Base-by-base conservation (phyloP, 2,329 filamentous ascomycete species). In the Juglanconis oblonga region DNA sequence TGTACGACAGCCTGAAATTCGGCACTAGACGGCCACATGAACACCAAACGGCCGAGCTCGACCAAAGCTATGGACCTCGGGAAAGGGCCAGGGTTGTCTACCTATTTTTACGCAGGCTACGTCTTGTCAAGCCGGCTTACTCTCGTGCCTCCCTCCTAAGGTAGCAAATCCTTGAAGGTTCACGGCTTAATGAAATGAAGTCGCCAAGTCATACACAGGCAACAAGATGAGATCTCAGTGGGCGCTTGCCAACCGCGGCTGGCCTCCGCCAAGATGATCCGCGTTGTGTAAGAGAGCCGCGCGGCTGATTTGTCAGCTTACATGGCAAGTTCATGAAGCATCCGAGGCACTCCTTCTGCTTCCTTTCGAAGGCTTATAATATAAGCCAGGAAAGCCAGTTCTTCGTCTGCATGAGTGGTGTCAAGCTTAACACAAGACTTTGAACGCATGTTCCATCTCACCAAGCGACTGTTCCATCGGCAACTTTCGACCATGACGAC, bases 401-500 rank as follows among this genome's bases (percentile, higher is more conserved):
- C 42, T 24, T 17, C 14, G 14, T 9, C 42, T 24, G 42, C 42
- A 45, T 45, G 42, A 45, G 42, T 45, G 14, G 3, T 24, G 8
- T 17, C 24, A 31, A 48, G 9, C 24, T 24, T 7, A 31, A 17
- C 3, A 11, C 13, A 48, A 13, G 14, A 3, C 42, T 29, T 48
- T 24, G n/a, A 11, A 48, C 35, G 40, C 36, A 48, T 61, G 42
- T 52, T 61, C 11, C 42, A 24, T 29, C 7, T 55, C 51, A 61
- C 51, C 40, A 50, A 55, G 24, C 33, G 31, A 29, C 44, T 53
- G n/a, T 52, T 58, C 17, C 61, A 58, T 24, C 52, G 52, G 36
- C 58, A 56, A n/a, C 31, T n/a, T 24, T 36, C 57, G 58, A 71
- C 49, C 49, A 92, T 93, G 90, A 85, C 87, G 24, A 85, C 86